Evolutionary conservation across 768 basidiomycete species (phyloP), one percentile per base, ranked within the genome.

Genomic region (Sarcodon aspratus): DNA sequence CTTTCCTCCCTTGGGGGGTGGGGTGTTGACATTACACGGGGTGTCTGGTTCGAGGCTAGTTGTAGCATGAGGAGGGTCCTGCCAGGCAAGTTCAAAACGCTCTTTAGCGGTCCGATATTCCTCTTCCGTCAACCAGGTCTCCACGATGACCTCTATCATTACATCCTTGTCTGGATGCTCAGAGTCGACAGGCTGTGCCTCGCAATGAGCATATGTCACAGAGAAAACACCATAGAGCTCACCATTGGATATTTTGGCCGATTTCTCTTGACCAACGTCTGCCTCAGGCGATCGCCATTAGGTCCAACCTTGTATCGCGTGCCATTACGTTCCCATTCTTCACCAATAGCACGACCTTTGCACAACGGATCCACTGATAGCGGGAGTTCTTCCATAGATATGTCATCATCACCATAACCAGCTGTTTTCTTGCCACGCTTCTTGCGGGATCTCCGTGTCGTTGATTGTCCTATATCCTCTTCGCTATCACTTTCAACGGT

Each of bases 191-290:
- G 87, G 87, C 87, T 89, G 54, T 27, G 21, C 21, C 21, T 27
- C 5, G 5, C 21, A 13, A 42, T 1, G 10, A 35, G 34, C 49
- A n/a, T 9, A 8, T 35, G 33, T 60, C 27, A n/a, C n/a, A 60
- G 54, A 38, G 44, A 52, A 3, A 44, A 13, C 6, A 13, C 37
- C 27, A n/a, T n/a, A 11, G 45, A 2, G 13, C 27, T 9, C 57
- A 85, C 87, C 87, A 89, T 89, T 36, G 70, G 67, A 56, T 82
- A 87, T 54, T 77, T 79, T 47, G 75, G 80, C 53, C 76, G 74
- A 13, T 76, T 75, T 63, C 79, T 83, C 67, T 80, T 88, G 40
- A 90, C 75, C 55, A 88, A 64, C 31, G 78, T 75, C 51, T 80
- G 80, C 27, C 84, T 77, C 44, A 88, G 68, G 31, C 82, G 69